Conservation (phyloP, 2,329 filamentous ascomycete species). For the Phaeosphaeria sp. region DNA sequence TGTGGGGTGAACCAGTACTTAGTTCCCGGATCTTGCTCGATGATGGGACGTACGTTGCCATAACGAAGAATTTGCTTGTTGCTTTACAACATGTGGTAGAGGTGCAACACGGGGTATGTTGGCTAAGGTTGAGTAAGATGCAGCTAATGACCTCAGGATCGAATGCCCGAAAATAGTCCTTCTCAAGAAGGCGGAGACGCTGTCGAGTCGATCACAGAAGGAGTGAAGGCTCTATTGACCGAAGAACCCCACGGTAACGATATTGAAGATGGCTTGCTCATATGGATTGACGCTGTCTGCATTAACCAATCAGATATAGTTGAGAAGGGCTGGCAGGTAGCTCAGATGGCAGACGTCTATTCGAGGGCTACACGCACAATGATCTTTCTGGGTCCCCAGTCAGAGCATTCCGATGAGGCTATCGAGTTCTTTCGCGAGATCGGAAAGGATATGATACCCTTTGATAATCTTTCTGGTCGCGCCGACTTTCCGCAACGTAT, state of each 20-base stretch:
- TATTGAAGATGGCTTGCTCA: not conserved
- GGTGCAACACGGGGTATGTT: not conserved
- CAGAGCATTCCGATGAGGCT: not conserved
- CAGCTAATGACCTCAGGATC: not conserved
- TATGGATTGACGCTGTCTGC: not conserved
- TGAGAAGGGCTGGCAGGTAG: not conserved
- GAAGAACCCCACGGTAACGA: not conserved
- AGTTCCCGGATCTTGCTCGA: not conserved
- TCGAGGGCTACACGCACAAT: not conserved
- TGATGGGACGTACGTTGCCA: not conserved
- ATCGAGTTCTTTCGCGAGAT: not conserved
- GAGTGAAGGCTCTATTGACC: not conserved
- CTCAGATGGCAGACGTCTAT: not conserved
- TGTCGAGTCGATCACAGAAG: not conserved
- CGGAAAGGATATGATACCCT: not conserved
- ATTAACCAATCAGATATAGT: not conserved
- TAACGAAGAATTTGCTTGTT: not conserved
- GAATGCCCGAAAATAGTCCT: not conserved
- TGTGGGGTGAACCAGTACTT: not conserved
- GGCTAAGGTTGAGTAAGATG: not conserved
- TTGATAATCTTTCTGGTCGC: not conserved
- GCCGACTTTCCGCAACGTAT: not conserved
- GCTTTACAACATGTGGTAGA: not conserved
- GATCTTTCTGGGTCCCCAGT: not conserved
- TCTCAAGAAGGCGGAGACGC: not conserved